Conservation (phyloP, 2,329 filamentous ascomycete genomes). For the Fusarium tricinctum region DNA sequence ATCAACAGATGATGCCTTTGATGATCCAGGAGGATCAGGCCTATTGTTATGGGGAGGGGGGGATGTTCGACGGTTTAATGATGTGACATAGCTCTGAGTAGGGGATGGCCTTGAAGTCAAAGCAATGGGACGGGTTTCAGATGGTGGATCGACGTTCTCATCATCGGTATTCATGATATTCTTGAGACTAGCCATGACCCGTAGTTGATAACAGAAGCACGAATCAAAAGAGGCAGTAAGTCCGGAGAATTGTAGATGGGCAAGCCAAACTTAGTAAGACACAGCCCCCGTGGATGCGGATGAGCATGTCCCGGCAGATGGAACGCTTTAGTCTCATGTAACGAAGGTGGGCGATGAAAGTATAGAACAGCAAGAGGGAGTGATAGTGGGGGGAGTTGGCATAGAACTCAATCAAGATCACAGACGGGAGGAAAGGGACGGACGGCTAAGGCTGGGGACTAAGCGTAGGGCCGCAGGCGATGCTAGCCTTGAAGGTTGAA, state of each 20-base stretch:
- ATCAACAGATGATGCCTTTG: slow-evolving; percentile 48
- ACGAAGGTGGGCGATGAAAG: slow-evolving; percentile 53
- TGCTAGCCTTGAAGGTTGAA: slow-evolving; percentile 44
- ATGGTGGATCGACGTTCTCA: slow-evolving; percentile 59
- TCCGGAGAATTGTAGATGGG: slow-evolving; percentile 51
- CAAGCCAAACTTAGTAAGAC: slow-evolving; percentile 61
- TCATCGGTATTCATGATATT: slow-evolving; percentile 71
- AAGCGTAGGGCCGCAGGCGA: slow-evolving; percentile 35
- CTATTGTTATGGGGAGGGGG: slow-evolving; percentile 54
- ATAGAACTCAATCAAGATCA: slow-evolving; percentile 45
- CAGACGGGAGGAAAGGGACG: slow-evolving; percentile 47
- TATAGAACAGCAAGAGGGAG: slow-evolving; percentile 44
- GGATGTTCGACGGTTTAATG: slow-evolving; percentile 51
- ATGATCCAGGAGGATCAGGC: slow-evolving; percentile 53
- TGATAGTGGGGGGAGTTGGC: slow-evolving; percentile 46
- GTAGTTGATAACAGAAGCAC: slow-evolving; percentile 58
- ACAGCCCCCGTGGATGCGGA: slow-evolving; percentile 61
- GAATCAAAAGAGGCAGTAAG: slow-evolving; percentile 50
- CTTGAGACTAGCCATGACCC: slow-evolving; percentile 67
- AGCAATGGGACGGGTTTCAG: slow-evolving; percentile 62
- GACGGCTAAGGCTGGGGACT: slow-evolving; percentile 42
- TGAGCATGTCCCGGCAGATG: slow-evolving; percentile 46
- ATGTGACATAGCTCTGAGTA: slow-evolving; percentile 58
- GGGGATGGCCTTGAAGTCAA: slow-evolving; percentile 56
- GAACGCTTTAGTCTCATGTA: slow-evolving; percentile 52